A percentile compares a stretch with the other conserved stretches of the same genome.
Conservation (phyloP, 345 rosid genomes). For the Noccaea caerulescens region DNA sequence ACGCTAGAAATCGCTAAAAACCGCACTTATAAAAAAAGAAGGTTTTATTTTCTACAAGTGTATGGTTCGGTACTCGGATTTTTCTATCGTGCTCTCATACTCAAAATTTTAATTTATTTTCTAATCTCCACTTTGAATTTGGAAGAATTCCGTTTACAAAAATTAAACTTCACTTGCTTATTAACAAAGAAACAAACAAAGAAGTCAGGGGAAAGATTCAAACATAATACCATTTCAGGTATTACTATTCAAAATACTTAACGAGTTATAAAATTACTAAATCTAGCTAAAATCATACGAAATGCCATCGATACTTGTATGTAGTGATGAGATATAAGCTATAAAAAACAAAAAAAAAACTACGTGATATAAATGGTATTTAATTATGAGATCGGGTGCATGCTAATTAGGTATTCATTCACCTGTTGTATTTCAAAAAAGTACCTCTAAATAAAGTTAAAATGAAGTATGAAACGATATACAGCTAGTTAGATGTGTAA, state of each 20-base stretch:
- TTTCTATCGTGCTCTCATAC: not conserved
- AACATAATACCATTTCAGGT: not conserved
- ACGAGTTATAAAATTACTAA: not conserved
- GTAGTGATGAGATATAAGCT: no score
- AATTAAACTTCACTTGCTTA: not conserved
- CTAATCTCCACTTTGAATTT: not conserved
- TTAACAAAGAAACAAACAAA: not conserved
- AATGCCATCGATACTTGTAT: no score
- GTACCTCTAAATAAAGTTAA: no score
- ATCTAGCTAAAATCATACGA: not conserved
- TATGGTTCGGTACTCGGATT: constrained; percentile 46
- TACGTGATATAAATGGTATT: no score
- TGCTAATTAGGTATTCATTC: no score
- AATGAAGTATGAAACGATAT: no score
- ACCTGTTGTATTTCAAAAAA: no score
- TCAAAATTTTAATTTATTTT: not conserved
- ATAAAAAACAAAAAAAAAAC: no score
- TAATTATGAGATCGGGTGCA: no score
- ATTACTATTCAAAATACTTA: not conserved
- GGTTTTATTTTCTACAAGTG: constrained; percentile 46
- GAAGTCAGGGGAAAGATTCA: not conserved
- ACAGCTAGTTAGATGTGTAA: no score
- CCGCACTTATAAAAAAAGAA: constrained; percentile 35
- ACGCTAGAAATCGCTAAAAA: not conserved
- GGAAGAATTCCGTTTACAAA: not conserved